These are phyloP conservation scores for Balansia obtecta DNA, from an alignment of 2,329 filamentous ascomycete genomes.

Conservation along the genomic window DNA sequence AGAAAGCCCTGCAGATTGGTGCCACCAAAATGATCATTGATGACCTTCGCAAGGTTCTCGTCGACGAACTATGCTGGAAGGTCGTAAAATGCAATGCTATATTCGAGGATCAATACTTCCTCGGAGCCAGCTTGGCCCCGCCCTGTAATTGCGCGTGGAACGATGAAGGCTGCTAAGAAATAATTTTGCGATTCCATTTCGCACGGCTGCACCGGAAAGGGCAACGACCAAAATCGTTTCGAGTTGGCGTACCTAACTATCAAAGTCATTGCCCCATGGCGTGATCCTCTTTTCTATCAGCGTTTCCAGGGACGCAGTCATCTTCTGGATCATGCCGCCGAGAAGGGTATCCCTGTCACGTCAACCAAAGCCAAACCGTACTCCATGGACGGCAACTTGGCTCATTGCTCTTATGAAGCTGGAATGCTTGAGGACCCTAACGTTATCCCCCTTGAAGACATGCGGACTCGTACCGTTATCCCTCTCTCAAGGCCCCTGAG, in stretches of 20 bases:
- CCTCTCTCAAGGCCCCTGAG: conserved; percentile 2
- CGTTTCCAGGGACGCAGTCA: conserved; percentile 1
- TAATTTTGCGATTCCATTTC: neutral
- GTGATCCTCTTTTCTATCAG: conserved; percentile 1
- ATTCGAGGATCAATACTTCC: conserved; percentile 41
- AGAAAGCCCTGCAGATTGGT: conserved; percentile 31
- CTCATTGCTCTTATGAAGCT: conserved; percentile 3
- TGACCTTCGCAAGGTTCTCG: conserved; percentile 58
- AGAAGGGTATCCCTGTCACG: conserved; percentile 3
- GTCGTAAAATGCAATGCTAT: conserved; percentile 53
- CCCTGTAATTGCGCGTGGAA: conserved; percentile 50
- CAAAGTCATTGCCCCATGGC: conserved; percentile 3
- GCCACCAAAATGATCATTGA: conserved; percentile 30
- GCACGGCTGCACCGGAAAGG: conserved; percentile 4
- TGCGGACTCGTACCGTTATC: conserved; percentile 2
- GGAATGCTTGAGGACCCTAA: conserved; percentile 2
- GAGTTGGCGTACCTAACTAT: conserved; percentile 1
- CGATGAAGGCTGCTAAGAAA: conserved; percentile 21
- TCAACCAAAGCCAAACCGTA: conserved; percentile 3
- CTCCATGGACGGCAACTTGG: conserved; percentile 5
- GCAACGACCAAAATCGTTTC: neutral
- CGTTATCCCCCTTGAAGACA: neutral
- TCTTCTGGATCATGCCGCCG: conserved; percentile 3
- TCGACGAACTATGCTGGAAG: conserved; percentile 63
- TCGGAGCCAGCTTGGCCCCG: conserved; percentile 49